Evolutionary conservation across 2,329 filamentous ascomycete genomes (phyloP).

Genomic region (Capronia epimyces): DNA sequence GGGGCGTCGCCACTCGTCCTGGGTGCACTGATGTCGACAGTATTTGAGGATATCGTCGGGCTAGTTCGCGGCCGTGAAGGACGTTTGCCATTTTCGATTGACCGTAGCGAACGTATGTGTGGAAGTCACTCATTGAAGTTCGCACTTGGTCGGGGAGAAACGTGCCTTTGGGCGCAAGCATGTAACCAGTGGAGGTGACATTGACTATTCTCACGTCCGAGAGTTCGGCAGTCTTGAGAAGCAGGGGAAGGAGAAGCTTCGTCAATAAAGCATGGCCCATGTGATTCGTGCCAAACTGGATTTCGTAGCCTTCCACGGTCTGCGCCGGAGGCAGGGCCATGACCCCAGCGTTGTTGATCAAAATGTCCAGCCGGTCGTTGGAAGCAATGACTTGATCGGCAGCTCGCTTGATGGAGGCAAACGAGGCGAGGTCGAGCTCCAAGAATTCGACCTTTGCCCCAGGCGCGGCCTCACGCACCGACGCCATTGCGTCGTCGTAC

Average conservation of each 20-base stretch:
- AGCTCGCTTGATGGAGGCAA: constrained; percentile 33
- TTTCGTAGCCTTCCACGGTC: constrained; percentile 46
- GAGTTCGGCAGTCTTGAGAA: constrained; percentile 30
- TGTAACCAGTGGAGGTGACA: constrained; percentile 34
- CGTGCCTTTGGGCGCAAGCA: constrained; percentile 15
- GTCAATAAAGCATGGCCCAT: constrained; percentile 46
- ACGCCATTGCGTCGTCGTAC: constrained; percentile 33
- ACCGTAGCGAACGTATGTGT: constrained; percentile 38
- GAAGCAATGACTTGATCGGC: constrained; percentile 35
- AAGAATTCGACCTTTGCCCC: constrained; percentile 35
- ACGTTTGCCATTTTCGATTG: constrained; percentile 48
- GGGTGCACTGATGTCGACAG: constrained; percentile 39
- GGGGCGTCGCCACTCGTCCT: constrained; percentile 38
- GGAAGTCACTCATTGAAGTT: constrained; percentile 10
- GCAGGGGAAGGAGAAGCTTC: constrained; percentile 36
- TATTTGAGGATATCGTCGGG: constrained; percentile 37
- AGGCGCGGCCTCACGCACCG: constrained; percentile 33
- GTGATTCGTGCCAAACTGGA: constrained; percentile 49
- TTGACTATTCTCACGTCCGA: constrained; percentile 42
- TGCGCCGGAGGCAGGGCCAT: constrained; percentile 38
- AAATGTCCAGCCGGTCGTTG: constrained; percentile 40
- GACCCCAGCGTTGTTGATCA: constrained; percentile 46
- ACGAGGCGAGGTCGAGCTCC: constrained; percentile 32
- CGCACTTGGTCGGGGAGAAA: constrained; percentile 20
- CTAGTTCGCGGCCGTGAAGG: constrained; percentile 40